Evolutionary conservation across 495 filamentous ascomycete genomes (phyloP), one percentile per base, ranked within the genome.

Genomic region (Talaromyces proteolyticus): DNA sequence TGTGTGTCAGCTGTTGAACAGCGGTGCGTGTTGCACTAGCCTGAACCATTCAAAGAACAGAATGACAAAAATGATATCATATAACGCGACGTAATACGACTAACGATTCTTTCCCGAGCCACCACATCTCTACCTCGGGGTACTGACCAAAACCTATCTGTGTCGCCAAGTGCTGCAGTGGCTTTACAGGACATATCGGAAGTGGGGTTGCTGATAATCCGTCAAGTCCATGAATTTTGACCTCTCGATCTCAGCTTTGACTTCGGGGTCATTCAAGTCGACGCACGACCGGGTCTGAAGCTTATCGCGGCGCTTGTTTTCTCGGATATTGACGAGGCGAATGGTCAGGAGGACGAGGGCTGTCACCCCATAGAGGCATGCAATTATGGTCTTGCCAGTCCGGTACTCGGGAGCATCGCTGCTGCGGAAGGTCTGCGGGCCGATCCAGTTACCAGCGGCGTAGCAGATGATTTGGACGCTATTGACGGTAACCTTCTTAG

Each of bases 401-500:
- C 37, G 44, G 49, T 57, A 60, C 8, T 53, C 42, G 14, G 57
- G 57, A 4, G 57, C 47, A 34, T 60, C 42, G 19, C 21, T 52
- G 10, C 51, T 38, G 6, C 46, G 47, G 47, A 60, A 60, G 22
- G 54, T 60, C 26, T 60, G 57, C 3, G 57, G 57, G 12, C 54
- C 54, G 7, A 59, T 57, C 18, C 43, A 47, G 42, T 82, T 82
- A 2, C 79, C 80, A 0, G 68, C 66, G 40, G 76, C 79, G 51
- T 81, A 84, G 0, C 63, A 70, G 14, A 84, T 77, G 1, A 84
- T 63, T 49, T 80, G 80, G 56, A 87, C 68, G 2, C 77, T 77
- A 2, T 77, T 78, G 1, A 82, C 75, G 0, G 81, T 85, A 1
- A 82, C 84, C 61, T 85, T 85, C 62, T 85, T 85, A 2, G 82